Evolutionary conservation across 1,284 basidiomycete species (phyloP), one percentile per base, ranked within the genome.

Genomic region (Fistulina hepatica): DNA sequence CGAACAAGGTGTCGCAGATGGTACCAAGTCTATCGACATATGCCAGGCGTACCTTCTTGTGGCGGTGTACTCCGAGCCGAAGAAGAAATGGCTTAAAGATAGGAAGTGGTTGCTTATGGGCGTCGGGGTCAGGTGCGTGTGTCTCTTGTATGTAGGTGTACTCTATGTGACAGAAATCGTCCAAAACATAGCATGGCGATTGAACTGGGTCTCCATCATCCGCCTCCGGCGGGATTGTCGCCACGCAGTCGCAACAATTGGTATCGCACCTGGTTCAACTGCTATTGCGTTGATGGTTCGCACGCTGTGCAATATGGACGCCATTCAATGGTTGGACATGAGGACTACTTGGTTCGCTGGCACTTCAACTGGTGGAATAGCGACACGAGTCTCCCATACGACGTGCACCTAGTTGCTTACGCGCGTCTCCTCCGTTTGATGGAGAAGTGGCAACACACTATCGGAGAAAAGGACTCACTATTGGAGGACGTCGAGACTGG

Each of bases 251-350:
- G 52, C 11, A 47, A 71, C 15, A 73, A 74, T 48, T 63, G 75
- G 32, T 71, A 67, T 12, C 60, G 78, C 39, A 79, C 76, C 6
- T 81, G 78, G 78, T 61, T 80, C 35, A 71, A 72, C 48, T 77
- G 74, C 53, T 80, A 73, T 48, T 73, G 71, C 44, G 65, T 76
- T 26, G 79, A 81, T 50, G 67, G 68, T 8, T 72, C 67, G n/a
- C 67, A 72, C 49, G 67, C 74, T 15, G 73, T 73, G 17, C 75
- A 80, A 51, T 76, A 73, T 52, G 78, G 77, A 16, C 78, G 77
- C 49, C 66, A 73, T 42, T 69, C 75, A 6, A 75, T 76, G 62
- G 63, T 79, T 26, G 60, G 61, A 28, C 55, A 65, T 10, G 71
- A 77, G 44, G 75, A 80, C 48, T 76, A 66, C 45, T 53, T 77